phyloP scores from a whole-genome alignment of 768 basidiomycete genomes.

The Candolleomyces eurysporus region DNA sequence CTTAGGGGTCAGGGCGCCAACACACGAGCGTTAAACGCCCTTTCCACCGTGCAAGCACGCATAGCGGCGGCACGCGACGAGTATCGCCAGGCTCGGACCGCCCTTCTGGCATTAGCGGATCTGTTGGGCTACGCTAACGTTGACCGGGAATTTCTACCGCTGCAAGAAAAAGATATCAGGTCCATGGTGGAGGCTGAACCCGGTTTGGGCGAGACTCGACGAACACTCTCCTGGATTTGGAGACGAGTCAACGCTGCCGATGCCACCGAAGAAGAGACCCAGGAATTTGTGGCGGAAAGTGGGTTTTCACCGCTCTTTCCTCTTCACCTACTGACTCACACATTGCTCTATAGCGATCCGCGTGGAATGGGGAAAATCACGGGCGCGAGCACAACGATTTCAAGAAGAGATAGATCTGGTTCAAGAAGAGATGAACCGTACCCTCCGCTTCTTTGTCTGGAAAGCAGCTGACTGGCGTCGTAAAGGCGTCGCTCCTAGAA shows the following conservation, averaged over 20 bases:
- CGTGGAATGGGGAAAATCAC: conserved; percentile 2
- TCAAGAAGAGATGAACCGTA: conserved; percentile 15
- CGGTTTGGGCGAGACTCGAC: conserved; percentile 10
- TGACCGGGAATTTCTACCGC: background rate
- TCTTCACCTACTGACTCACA: too few relatives aligned
- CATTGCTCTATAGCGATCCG: background rate
- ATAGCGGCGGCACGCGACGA: conserved; percentile 10
- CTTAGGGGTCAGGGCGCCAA: conserved; percentile 21
- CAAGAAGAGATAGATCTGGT: conserved; percentile 14
- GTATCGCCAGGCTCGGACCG: background rate
- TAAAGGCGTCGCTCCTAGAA: background rate
- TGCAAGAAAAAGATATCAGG: background rate
- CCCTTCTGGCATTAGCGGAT: background rate
- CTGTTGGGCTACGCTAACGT: background rate
- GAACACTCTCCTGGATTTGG: conserved; percentile 20
- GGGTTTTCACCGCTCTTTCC: background rate
- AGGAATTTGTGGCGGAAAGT: background rate
- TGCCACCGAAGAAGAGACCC: background rate
- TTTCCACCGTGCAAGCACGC: conserved; percentile 13
- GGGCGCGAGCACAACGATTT: background rate
- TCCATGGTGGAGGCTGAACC: background rate
- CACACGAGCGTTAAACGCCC: conserved; percentile 18
- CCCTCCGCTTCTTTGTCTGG: conserved; percentile 9
- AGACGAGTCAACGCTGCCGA: background rate
- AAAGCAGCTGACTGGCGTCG: conserved; percentile 9